Base-by-base conservation (phyloP, 2,329 filamentous ascomycete genomes). In the Fusarium austroafricanum region DNA sequence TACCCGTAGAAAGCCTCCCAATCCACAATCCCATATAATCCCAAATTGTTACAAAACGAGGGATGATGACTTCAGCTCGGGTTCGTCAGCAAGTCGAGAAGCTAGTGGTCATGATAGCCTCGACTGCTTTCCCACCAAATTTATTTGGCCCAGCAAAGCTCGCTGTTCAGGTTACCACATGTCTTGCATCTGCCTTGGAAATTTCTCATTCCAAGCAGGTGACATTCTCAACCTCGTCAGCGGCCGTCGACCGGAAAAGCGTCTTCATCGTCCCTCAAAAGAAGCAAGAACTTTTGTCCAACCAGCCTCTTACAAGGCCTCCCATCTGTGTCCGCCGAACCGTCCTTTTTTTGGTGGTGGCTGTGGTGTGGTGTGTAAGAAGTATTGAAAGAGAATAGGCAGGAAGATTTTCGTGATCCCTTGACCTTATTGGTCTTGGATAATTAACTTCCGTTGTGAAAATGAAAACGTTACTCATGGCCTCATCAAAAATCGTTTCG, bases 401-500 rank as follows among this genome's bases (percentile, higher is more conserved):
- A 51, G 58, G 49, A 68, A 71, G 42, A 57, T 46, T 43, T 56
- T 71, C 44, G 50, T 57, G 39, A 45, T 58, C 58, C 45, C 31
- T 42, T 29, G 64, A 70, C 67, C 67, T 61, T 35, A 53, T 35
- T 46, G 68, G 54, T 69, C 55, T 53, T 53, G 65, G 47, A 55
- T 50, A 65, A 52, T 59, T 65, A 67, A 50, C 50, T 38, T 67
- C 61, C 66, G 42, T 42, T 53, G 40, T 53, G 59, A 61, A 60
- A 65, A 61, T 63, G 42, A 67, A 71, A 72, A 65, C 71, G 57
- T 73, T 64, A 68, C 58, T 73, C 71, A 69, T 73, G 53, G 71
- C 71, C 46, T 73, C 71, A 72, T 73, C 61, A 72, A 70, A 70
- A 63, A 52, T 74, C 72, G 59, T 73, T 66, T 71, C 67, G 51